Base-by-base conservation (phyloP, 345 rosid genomes). In the Excoecaria cochinchinensis region DNA sequence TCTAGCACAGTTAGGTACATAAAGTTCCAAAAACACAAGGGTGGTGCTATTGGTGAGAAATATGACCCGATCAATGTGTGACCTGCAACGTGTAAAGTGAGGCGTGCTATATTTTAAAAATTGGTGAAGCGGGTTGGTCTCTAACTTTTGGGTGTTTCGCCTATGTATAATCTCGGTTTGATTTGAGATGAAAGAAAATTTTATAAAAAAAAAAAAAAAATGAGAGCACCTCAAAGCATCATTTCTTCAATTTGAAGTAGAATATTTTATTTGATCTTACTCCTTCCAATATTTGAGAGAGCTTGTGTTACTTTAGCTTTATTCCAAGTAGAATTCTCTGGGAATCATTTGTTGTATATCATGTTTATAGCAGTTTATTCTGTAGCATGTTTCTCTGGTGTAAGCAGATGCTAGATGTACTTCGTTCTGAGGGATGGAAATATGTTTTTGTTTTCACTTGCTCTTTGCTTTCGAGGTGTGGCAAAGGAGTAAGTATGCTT, bases 1-100 rank as follows among this genome's bases (percentile, higher is more conserved):
- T 90, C 94, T 13, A 85, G 90, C 81, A 89, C 99, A 8, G 71
- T 93, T 67, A 84, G 94, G 50, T 95, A 93, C 73, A 87, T 93
- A 69, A 88, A 91, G 79, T 95, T 87, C 84, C 94, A 95, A 83
- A 95, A 95, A 83, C 90, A 90, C 87, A 95, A 93, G 81, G 99
- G 95, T 0, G 99, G 97, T 56, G 85, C 83, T 4, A 67, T 93
- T 69, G 90, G 98, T 67, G 99, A 90, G 84, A 90, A 85, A 73
- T 93, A 89, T 7, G 93, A 87, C 53, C 76, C 90, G 47, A 85
- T 95, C 83, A 90, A 88, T 81, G 90, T 81, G 69, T 94, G 87
- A 85, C 31, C 36, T 19, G 39, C 52, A 42, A 57, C 38, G 15
- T 73, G 56, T 72, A 47, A 60, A 72, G 4, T 50, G 7, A 59